Percentiles rank a stretch among this genome's conserved stretches.
These are phyloP conservation scores for Penicillium janthinellum DNA, from an alignment of 2,329 filamentous ascomycete species.

Conservation along the genomic window DNA sequence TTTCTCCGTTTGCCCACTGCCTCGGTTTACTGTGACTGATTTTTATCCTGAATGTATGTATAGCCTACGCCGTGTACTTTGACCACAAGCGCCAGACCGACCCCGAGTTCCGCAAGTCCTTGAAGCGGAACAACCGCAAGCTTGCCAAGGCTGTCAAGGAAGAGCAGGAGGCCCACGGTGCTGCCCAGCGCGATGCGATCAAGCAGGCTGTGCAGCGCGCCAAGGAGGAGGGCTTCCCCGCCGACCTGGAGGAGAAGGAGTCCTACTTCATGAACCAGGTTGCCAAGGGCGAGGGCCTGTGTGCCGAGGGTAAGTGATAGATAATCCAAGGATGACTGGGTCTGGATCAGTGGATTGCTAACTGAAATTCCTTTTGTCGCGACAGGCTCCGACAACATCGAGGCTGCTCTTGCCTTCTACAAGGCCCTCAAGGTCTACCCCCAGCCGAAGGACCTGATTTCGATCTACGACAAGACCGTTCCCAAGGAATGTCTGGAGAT, in stretches of 20 bases:
- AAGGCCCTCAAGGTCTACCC: conserved; percentile 98
- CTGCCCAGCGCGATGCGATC: conserved; percentile 64
- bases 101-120: conserved; percentile 61
- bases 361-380: conserved; percentile 6
- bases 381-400: conserved; percentile 56
- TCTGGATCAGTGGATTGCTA: neutral
- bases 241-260: conserved; percentile 89
- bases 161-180: conserved; percentile 50
- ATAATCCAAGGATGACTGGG: neutral
- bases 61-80: conserved; percentile 68
- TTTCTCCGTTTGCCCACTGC: neutral
- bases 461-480: conserved; percentile 98
- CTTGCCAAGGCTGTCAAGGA: conserved; percentile 52
- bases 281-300: conserved; percentile 80
- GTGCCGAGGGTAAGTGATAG: conserved; percentile 70
- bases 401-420: conserved; percentile 94
- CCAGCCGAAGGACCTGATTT: conserved; percentile 85
- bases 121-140: conserved; percentile 54
- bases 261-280: conserved; percentile 97
- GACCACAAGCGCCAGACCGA: conserved; percentile 67
- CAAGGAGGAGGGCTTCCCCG: conserved; percentile 88
- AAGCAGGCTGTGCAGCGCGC: conserved; percentile 75
- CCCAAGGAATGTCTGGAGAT: conserved; percentile 96
- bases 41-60: neutral
- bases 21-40: conserved; percentile 10